Evolutionary conservation across 2,329 filamentous ascomycete species (phyloP), one percentile per base, ranked within the genome.

Genomic region (Cladosporium colombiae): DNA sequence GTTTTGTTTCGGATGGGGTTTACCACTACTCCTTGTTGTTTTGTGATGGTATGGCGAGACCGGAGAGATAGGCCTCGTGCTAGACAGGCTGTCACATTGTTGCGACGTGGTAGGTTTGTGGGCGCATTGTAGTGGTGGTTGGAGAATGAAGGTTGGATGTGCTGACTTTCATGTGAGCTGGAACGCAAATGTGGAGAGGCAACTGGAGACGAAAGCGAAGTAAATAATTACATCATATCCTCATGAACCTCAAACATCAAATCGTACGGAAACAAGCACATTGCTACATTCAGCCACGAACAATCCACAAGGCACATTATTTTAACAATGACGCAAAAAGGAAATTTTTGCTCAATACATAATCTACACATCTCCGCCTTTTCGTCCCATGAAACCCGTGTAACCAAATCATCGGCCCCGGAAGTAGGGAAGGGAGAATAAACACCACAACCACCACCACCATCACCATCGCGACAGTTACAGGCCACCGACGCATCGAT

Each of bases 261-360:
- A 44, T n/a, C 6, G 8, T 2, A 31, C 29, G 8, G 29, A 31
- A 31, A 35, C 33, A 35, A 35, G 7, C 33, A 35, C 13, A 35
- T 35, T 35, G 33, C 21, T 3, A 29, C 27, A 29, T 29, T 29
- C 27, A 46, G 10, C 3, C n/a, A 46, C n/a, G n/a, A 46, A 46
- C 10, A 46, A 13, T 13, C n/a, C 40, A 46, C 40, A 46, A 11
- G 40, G 3, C 8, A 6, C n/a, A 46, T 21, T 6, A 21, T 46
- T 46, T 18, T 21, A 46, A 21, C n/a, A 13, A 13, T 46, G 40
- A 11, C 59, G 59, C 59, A 52, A 62, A 50, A 52, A 62, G 59
- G 59, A 62, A 52, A 59, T 46, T 62, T 62, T 60, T 50, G 44
- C 46, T 62, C 59, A 50, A 52, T 62, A 62, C 59, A 62, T 62